phyloP scores from a whole-genome alignment of 202 grass and related monocot species.

The Brachypodium distachyon region DNA sequence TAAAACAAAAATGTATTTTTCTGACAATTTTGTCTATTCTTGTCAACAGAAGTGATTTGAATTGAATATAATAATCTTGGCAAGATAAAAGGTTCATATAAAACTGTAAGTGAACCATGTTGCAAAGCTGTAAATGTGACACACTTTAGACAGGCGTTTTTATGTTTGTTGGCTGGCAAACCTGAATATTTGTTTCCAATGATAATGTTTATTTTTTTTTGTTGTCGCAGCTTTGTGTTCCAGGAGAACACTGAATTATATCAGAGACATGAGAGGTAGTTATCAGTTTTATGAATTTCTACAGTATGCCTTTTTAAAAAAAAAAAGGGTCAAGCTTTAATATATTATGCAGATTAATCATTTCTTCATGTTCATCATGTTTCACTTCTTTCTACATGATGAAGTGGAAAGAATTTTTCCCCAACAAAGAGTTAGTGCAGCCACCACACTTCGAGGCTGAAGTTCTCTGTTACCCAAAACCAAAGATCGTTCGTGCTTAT shows the following conservation, averaged over 20 bases:
- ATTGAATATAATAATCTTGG: not conserved
- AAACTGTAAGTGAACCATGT: not conserved
- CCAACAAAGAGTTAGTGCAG: slow-evolving; percentile 36
- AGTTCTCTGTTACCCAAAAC: slow-evolving; percentile 57
- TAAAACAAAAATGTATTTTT: not conserved
- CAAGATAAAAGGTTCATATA: not conserved
- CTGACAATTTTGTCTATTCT: not conserved
- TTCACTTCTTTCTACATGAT: slow-evolving; percentile 66
- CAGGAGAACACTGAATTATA: slow-evolving; percentile 61
- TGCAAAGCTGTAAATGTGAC: not conserved
- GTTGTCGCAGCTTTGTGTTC: slow-evolving; percentile 64
- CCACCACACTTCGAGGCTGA: slow-evolving; percentile 54
- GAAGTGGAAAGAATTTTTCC: slow-evolving; percentile 71
- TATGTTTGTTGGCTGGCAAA: not conserved
- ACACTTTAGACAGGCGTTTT: not conserved
- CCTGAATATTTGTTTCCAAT: not conserved
- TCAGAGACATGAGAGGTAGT: slow-evolving; percentile 46
- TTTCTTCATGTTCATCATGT: slow-evolving; percentile 55
- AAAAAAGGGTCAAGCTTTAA: not conserved
- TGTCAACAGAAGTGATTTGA: slow-evolving; percentile 10
- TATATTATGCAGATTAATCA: slow-evolving; percentile 40
- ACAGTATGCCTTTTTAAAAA: slow-evolving; percentile 15
- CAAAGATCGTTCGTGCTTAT: slow-evolving; percentile 47
- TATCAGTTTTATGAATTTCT: not conserved
- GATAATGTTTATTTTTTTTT: slow-evolving; percentile 20